phyloP scores from a whole-genome alignment of 1,284 basidiomycete genomes.

The Apiotrichum montevideense region DNA sequence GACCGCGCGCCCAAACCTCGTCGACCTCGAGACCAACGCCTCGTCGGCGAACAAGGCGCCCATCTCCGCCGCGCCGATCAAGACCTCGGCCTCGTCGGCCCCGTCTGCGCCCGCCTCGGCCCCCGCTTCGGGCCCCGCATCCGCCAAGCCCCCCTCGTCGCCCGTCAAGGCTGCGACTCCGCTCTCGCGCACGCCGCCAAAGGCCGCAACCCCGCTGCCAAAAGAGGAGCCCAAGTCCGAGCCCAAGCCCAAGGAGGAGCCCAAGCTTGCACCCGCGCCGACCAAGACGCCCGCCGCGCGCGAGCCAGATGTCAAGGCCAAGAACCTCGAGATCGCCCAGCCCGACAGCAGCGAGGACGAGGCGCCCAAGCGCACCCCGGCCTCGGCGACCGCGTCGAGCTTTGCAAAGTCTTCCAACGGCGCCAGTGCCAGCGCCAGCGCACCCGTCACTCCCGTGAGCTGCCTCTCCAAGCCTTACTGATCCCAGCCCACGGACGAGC shows the following conservation, averaged over 20 bases:
- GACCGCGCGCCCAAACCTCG: conserved; percentile 60
- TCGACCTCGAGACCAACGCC: conserved; percentile 50
- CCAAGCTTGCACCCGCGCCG: conserved; percentile 13
- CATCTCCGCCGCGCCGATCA: conserved; percentile 12
- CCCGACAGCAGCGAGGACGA: conserved; percentile 31
- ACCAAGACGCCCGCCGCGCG: conserved; percentile 2
- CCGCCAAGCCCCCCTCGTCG: no score
- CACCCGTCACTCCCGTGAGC: not conserved
- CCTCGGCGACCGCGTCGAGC: no score
- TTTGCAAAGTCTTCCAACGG: no score
- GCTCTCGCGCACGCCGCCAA: conserved; percentile 6
- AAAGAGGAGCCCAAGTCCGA: conserved; percentile 15
- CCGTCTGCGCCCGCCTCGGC: not conserved
- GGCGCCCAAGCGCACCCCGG: not conserved
- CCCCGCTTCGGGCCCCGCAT: not conserved
- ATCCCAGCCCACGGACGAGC: conserved; percentile 25
- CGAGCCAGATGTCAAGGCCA: conserved; percentile 16
- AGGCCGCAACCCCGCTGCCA: conserved; percentile 4
- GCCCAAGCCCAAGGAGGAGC: conserved; percentile 11
- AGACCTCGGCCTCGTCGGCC: not conserved
- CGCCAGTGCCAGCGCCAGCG: not conserved
- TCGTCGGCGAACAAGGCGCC: conserved; percentile 45
- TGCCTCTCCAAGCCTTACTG: not conserved
- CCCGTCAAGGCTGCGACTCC: no score
- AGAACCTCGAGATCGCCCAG: conserved; percentile 39